Conservation (phyloP, 345 rosid species). For the Hypericum perforatum region DNA sequence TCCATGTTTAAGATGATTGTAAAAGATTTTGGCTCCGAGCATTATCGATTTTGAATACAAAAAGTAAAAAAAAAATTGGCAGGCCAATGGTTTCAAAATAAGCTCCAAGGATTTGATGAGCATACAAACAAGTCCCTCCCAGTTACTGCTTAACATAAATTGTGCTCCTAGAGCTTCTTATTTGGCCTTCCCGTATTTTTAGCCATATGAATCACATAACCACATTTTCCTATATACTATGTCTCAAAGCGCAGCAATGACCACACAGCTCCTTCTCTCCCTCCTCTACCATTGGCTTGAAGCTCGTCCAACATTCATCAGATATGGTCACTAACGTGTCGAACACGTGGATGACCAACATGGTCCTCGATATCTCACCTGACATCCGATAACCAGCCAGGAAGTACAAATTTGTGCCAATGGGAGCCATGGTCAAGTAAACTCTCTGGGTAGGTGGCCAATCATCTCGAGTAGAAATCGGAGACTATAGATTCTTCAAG, state of each 20-base stretch:
- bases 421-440: conserved; percentile 24
- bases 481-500: neutral
- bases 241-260: conserved; percentile 25
- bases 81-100: no score
- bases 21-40: no score
- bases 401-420: conserved; percentile 20
- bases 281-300: conserved; percentile 28
- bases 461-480: neutral
- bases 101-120: no score
- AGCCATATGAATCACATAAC: no score
- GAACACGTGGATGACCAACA: conserved; percentile 20
- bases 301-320: conserved; percentile 20
- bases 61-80: no score
- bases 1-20: no score
- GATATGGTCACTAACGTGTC: conserved; percentile 18
- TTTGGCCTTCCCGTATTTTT: no score
- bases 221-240: no score
- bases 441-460: conserved; percentile 3
- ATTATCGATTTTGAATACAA: no score
- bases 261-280: conserved; percentile 29
- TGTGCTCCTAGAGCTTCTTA: no score
- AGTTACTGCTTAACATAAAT: no score
- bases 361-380: conserved; percentile 16
- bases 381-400: conserved; percentile 25
- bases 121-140: no score